Evolutionary conservation across 306 rosid genomes (phyloP).

Genomic region (Corylus avellana): DNA sequence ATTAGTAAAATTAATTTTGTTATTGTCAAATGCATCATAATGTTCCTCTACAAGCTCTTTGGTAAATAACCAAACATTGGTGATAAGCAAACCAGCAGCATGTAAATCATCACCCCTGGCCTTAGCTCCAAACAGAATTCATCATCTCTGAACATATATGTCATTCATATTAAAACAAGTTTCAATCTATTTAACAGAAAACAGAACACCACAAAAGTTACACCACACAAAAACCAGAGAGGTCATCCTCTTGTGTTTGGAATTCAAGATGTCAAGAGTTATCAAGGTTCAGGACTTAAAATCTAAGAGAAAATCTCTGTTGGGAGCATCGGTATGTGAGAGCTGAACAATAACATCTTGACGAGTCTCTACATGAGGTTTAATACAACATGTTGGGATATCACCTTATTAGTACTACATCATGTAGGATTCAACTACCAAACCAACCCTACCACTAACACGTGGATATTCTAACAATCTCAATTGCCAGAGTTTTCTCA

Average conservation of each 20-base stretch:
- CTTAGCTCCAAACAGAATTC: neutral
- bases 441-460: too few relatives aligned
- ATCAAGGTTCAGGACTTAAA: neutral
- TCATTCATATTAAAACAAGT: neutral
- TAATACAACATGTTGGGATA: neutral
- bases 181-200: neutral
- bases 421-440: too few relatives aligned
- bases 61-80: neutral
- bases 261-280: neutral
- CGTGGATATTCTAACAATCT: neutral
- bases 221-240: neutral
- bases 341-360: neutral
- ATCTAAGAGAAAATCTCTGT: neutral
- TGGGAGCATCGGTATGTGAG: neutral
- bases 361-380: neutral
- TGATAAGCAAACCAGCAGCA: conserved; percentile 2
- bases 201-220: neutral
- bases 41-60: conserved; percentile 4
- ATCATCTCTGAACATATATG: neutral
- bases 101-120: neutral
- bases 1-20: neutral
- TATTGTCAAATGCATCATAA: neutral
- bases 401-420: neutral
- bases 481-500: neutral
- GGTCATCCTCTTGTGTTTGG: neutral